Evolutionary conservation across 2,329 filamentous ascomycete species (phyloP).

Genomic region (Phialemonium atrogriseum): DNA sequence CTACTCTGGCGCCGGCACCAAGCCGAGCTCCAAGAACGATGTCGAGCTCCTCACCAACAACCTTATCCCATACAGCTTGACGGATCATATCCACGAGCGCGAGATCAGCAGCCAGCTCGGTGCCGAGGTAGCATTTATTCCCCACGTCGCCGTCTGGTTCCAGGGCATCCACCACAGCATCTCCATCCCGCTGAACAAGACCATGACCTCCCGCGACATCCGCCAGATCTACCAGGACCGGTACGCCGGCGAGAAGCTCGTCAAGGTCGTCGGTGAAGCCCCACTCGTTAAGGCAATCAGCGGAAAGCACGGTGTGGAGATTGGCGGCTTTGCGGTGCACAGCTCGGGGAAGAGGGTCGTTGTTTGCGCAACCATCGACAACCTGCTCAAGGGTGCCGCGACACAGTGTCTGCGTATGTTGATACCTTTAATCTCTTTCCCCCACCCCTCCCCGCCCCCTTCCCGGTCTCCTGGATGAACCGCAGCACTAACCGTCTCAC

Average conservation of each 20-base stretch:
- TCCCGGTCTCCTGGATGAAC: no score
- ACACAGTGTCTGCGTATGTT: slow-evolving; percentile 85
- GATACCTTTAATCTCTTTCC: no score
- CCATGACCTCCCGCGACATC: slow-evolving; percentile 86
- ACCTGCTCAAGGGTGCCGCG: slow-evolving; percentile 84
- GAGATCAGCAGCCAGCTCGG: slow-evolving; percentile 80
- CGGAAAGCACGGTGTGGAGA: slow-evolving; percentile 81
- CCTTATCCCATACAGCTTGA: slow-evolving; percentile 83
- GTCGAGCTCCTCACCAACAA: slow-evolving; percentile 76
- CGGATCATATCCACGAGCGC: slow-evolving; percentile 89
- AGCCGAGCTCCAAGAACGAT: slow-evolving; percentile 91
- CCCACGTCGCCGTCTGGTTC: slow-evolving; percentile 96
- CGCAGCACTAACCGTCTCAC: slow-evolving; percentile 7
- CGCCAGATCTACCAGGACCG: slow-evolving; percentile 92
- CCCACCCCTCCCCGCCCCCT: no score
- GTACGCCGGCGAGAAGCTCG: slow-evolving; percentile 89
- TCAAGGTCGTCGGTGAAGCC: slow-evolving; percentile 84
- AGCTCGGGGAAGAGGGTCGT: slow-evolving; percentile 83
- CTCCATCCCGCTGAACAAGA: slow-evolving; percentile 75
- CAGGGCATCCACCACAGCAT: slow-evolving; percentile 91
- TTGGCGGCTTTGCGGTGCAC: slow-evolving; percentile 93
- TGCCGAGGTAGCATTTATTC: slow-evolving; percentile 71
- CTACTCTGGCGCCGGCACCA: slow-evolving; percentile 91
- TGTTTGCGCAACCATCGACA: slow-evolving; percentile 90
- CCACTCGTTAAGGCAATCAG: slow-evolving; percentile 80